Evolutionary conservation across 1,284 basidiomycete genomes (phyloP), one percentile per base, ranked within the genome.

Genomic region (Cryptococcus floricola): DNA sequence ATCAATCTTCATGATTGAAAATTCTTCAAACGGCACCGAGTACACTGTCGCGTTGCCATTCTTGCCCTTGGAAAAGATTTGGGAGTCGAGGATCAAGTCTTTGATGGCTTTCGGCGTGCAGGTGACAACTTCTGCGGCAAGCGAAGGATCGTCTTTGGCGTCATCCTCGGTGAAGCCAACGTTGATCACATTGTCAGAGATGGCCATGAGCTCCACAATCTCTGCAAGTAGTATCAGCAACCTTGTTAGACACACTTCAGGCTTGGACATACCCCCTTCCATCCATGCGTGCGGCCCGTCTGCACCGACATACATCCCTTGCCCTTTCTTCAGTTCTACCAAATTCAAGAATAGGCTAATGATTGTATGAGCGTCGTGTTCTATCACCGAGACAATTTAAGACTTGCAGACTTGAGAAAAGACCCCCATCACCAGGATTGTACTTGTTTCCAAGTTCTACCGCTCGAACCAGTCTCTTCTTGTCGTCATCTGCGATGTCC

Each of bases 161-260:
- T 49, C 55, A 18, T 63, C 64, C 7, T 70, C 67, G 16, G 69
- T 66, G 55, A 77, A 77, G 34, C 70, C 75, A 16, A 72, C 66
- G 50, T 77, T 75, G 50, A 78, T 61, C 18, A 76, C 76, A 50
- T 78, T 77, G 64, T 77, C 76, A 31, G 71, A 73, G 5, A 67
- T 61, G 4, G 70, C 74, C 76, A 78, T 78, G 59, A 76, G 73
- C 57, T 76, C 75, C 56, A 77, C 70, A 50, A 77, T 77, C 37
- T 77, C 74, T 70, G 53, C 16, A 31, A 1, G n/a, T 6, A 10
- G 12, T 19, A 37, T 37, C 14, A 49, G 48, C 31, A 12, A 37
- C 25, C 25, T 39, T 18, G 8, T 39, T 6, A 23, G 43, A 19
- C 23, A 16, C 16, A 27, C 14, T 13, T 46, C 16, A 25, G 23